Evolutionary conservation across 352 stramenopile genomes (phyloP), one percentile per base, ranked within the genome.

Genomic region (Blastocystis sp.): DNA sequence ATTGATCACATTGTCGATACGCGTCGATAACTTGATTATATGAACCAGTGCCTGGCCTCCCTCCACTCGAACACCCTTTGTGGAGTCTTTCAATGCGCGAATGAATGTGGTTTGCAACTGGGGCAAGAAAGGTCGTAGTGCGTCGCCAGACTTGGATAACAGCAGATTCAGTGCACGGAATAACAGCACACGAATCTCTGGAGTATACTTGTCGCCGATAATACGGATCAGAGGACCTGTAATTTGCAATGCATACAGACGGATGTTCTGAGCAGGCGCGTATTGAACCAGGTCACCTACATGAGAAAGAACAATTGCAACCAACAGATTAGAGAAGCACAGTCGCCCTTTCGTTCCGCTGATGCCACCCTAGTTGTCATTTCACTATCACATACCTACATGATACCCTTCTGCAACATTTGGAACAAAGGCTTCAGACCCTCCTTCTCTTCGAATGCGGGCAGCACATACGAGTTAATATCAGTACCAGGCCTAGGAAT

Each of bases 101-200:
- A 99, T 95, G 90, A 99, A 99, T 2, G 96, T 98, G 2, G 97
- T 99, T 91, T 99, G 97, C 75, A 99, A 94, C 92, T 99, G 98
- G 30, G 98, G 97, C 76, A 99, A 92, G 92, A 99, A 99, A n/a
- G 97, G 96, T 92, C 98, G 97, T 18, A 99, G 93, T 37, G 95
- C 95, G 20, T 96, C 93, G 45, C 97, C 96, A 76, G 96, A 97
- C 92, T 99, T 99, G 45, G 92, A 92, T 45, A 99, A 90, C 82
- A 99, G 95, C 24, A 98, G 94, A 89, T 96, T 95, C 47, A 99
- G 92, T 53, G 96, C 98, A 90, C 98, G 93, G 75, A 99, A 91
- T 90, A 99, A 99, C 11, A 96, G 96, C 90, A 96, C 95, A 93
- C 99, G 99, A 53, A 99, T 96, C 78, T 96, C 94, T 37, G 95